Conservation (phyloP, 2,329 filamentous ascomycete species). For the Pochonia chlamydosporia region DNA sequence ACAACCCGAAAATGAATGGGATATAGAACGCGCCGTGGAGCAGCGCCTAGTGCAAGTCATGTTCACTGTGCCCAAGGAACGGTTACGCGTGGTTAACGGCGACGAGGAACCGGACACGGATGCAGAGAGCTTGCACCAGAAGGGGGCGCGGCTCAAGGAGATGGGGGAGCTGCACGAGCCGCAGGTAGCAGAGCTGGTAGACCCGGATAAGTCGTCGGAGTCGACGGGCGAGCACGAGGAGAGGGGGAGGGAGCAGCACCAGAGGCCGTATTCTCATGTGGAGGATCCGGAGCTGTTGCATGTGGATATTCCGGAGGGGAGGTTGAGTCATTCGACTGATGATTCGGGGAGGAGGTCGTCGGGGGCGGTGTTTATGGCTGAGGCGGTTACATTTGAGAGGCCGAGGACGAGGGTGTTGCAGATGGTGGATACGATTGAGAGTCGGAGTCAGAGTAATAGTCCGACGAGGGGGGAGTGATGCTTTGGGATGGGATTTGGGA, state of each 20-base stretch:
- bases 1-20: conserved; percentile 63
- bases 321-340: conserved; percentile 22
- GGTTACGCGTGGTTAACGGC: conserved; percentile 83
- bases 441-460: conserved; percentile 35
- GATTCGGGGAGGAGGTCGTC: conserved; percentile 24
- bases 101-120: conserved; percentile 34
- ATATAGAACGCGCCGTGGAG: conserved; percentile 68
- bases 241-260: background rate
- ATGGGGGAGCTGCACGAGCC: conserved; percentile 13
- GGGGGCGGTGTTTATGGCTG: conserved; percentile 36
- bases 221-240: background rate
- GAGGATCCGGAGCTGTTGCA: conserved; percentile 7
- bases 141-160: background rate
- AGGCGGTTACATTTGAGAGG: conserved; percentile 37
- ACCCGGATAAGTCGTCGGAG: conserved; percentile 19
- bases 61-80: conserved; percentile 88
- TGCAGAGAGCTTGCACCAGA: conserved; percentile 2
- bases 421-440: conserved; percentile 53
- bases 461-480: conserved; percentile 13
- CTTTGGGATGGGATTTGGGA: no score
- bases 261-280: background rate
- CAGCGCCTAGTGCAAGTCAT: conserved; percentile 72
- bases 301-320: conserved; percentile 11
- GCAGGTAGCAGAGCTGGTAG: conserved; percentile 34
- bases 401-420: conserved; percentile 42